Evolutionary conservation across 2,329 filamentous ascomycete species (phyloP), one percentile per base, ranked within the genome.

Genomic region (Alternaria triticina): DNA sequence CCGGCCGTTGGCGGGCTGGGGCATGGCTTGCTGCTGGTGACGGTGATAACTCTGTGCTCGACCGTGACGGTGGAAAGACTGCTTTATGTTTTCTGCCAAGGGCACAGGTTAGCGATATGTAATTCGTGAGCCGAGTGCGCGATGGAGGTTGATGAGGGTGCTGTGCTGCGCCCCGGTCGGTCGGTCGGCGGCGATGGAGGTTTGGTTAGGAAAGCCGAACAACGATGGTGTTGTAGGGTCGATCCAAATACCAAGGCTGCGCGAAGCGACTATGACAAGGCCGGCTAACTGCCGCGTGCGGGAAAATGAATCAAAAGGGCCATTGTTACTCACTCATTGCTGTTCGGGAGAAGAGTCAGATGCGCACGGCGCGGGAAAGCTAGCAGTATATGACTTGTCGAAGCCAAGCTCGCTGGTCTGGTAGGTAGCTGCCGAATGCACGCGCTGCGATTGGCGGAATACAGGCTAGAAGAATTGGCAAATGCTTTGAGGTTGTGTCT

Each of bases 1-100:
- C 50, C 69, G 67, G 68, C 74, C 74, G 67, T 77, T 77, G 54
- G 68, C 54, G 30, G 67, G 70, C 40, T 68, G 61, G 43, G 72
- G 70, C 74, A 76, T 77, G 59, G 30, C 65, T 11, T 49, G 55
- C 17, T 64, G 59, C 30, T 62, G 52, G 20, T 54, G 28, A 50
- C 56, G 52, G 33, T 36, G 44, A 27, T 50, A 66, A 59, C 67
- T 75, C 28, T 54, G 50, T 55, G 71, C 64, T 61, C 77, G 74
- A 58, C 68, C 77, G 56, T 70, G 36, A 50, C 70, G 74, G 61
- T 77, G 60, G 67, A 79, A 79, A 51, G 77, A 65, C 54, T 70
- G 61, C 67, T 69, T 80, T 70, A 79, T 76, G 67, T 70, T 71
- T 73, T 73, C 76, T 73, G 61, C 58, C 61, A 65, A 61, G 70